Conservation (phyloP, 1,139 yeast genomes). For the Debaryomycetaceae sp. region DNA sequence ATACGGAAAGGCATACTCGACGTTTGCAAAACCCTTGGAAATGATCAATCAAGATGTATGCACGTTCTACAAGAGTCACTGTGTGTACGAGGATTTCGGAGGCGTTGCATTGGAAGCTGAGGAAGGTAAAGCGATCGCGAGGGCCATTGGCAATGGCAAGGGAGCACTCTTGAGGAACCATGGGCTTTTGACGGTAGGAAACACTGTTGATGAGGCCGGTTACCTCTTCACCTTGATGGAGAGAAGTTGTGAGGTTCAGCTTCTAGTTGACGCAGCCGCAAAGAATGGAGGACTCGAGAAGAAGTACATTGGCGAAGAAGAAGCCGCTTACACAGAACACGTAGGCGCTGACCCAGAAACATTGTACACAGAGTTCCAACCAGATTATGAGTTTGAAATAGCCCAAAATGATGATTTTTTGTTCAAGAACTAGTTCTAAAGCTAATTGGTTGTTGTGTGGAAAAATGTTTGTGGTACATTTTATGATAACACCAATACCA, state of each 20-base stretch:
- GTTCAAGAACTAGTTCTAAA: background rate
- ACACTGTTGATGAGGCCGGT: slow-evolving; percentile 82
- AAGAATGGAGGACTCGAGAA: slow-evolving; percentile 24
- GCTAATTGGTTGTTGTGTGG: background rate
- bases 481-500: too few species aligned
- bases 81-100: slow-evolving; percentile 68
- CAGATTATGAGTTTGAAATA: slow-evolving; percentile 38
- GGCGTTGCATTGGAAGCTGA: slow-evolving; percentile 76
- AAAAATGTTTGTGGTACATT: background rate
- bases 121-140: slow-evolving; percentile 68
- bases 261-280: slow-evolving; percentile 65
- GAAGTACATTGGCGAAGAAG: slow-evolving; percentile 52
- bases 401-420: background rate
- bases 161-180: slow-evolving; percentile 73
- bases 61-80: slow-evolving; percentile 60
- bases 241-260: slow-evolving; percentile 66
- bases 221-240: slow-evolving; percentile 67
- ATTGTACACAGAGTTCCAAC: slow-evolving; percentile 71
- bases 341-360: slow-evolving; percentile 65
- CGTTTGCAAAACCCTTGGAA: slow-evolving; percentile 67
- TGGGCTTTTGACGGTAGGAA: slow-evolving; percentile 74
- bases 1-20: slow-evolving; percentile 72
- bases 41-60: slow-evolving; percentile 82
- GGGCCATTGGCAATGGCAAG: slow-evolving; percentile 61
- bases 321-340: slow-evolving; percentile 65